Evolutionary conservation across 2,329 filamentous ascomycete genomes (phyloP).

Genomic region (Fusarium vanettenii): DNA sequence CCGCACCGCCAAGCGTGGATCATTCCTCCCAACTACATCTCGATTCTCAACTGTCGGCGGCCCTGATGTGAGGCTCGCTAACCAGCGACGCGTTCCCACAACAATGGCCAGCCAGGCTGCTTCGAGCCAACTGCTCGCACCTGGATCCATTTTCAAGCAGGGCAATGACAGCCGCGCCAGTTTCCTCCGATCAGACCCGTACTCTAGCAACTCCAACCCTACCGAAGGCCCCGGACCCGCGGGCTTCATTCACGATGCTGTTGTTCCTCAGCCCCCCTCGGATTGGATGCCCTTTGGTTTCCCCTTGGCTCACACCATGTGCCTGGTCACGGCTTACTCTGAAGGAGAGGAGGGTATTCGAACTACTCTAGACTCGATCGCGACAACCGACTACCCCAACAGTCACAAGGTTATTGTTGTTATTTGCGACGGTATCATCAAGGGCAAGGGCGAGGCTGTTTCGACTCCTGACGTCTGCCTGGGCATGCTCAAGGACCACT

Average conservation of each 20-base stretch:
- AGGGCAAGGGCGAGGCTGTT: conserved; percentile 87
- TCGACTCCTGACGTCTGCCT: conserved; percentile 92
- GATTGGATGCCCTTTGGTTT: conserved; percentile 99
- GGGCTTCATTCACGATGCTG: conserved; percentile 95
- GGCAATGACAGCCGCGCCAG: conserved; percentile 72
- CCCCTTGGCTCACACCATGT: conserved; percentile 92
- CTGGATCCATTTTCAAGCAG: conserved; percentile 78
- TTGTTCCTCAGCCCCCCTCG: conserved; percentile 94
- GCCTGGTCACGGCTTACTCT: conserved; percentile 95
- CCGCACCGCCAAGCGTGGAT: conserved; percentile 81
- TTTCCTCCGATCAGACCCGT: conserved; percentile 71
- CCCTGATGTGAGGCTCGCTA: conserved; percentile 66
- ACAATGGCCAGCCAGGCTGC: conserved; percentile 95
- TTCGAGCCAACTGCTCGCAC: conserved; percentile 77
- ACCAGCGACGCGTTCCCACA: conserved; percentile 72
- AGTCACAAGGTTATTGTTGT: conserved; percentile 98
- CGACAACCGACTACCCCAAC: conserved; percentile 98
- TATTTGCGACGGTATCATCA: conserved; percentile 97
- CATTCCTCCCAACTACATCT: conserved; percentile 93
- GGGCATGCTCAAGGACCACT: conserved; percentile 94
- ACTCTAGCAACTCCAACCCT: conserved; percentile 63
- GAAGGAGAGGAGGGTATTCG: conserved; percentile 93
- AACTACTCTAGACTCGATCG: conserved; percentile 94
- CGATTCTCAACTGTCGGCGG: conserved; percentile 93
- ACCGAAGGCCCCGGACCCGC: conserved; percentile 82